phyloP scores from a whole-genome alignment of 306 rosid species.

The Alnus glutinosa region DNA sequence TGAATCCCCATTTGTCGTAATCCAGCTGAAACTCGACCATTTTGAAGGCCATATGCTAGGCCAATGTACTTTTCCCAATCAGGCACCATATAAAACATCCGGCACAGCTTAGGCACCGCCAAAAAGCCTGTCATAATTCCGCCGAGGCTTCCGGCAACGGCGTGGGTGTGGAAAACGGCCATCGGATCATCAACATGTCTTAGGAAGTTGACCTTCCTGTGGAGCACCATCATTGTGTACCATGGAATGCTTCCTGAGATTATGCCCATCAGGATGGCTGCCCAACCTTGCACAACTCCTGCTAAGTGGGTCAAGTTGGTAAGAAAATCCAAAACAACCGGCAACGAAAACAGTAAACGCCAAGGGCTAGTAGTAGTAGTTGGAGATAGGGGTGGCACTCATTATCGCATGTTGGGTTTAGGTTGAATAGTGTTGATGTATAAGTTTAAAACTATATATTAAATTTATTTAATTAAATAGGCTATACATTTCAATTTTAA shows the following conservation, averaged over 20 bases:
- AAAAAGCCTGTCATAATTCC: slow-evolving; percentile 51
- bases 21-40: slow-evolving; percentile 34
- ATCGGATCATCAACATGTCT: slow-evolving; percentile 44
- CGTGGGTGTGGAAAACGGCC: slow-evolving; percentile 57
- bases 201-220: slow-evolving; percentile 32
- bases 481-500: no score
- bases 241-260: slow-evolving; percentile 49
- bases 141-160: slow-evolving; percentile 47
- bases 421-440: no score
- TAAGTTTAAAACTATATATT: no score
- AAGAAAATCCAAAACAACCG: no score
- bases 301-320: neutral
- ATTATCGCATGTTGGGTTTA: no score
- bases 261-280: slow-evolving; percentile 54
- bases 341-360: no score
- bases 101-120: slow-evolving; percentile 49
- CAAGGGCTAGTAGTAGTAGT: no score
- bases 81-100: slow-evolving; percentile 47
- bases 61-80: slow-evolving; percentile 61
- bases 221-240: slow-evolving; percentile 58
- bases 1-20: slow-evolving; percentile 47
- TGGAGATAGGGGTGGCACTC: no score
- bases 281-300: slow-evolving; percentile 65
- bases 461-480: no score
- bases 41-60: slow-evolving; percentile 44